phyloP scores from a whole-genome alignment of 1,139 yeast genomes.

The Sugiyamaella xylanicola region DNA sequence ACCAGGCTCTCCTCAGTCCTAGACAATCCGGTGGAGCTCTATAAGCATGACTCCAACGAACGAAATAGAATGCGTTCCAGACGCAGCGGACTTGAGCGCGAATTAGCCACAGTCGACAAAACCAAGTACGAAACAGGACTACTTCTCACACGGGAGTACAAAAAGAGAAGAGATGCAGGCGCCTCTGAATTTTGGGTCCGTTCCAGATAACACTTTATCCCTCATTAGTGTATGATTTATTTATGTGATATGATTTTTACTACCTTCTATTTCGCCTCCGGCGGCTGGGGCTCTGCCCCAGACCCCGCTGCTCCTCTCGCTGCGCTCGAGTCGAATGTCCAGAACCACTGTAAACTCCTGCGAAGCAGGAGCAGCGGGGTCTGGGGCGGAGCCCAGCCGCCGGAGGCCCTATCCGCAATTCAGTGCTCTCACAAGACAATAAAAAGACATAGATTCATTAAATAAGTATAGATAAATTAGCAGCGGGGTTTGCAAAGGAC shows the following conservation, averaged over 20 bases:
- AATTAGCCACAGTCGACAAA: conserved; percentile 33
- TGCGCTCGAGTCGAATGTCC: too few species aligned
- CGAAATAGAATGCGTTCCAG: conserved; percentile 26
- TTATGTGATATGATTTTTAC: conserved; percentile 15
- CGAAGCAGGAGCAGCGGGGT: too few species aligned
- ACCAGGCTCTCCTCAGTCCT: conserved; percentile 7
- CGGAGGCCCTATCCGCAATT: too few species aligned
- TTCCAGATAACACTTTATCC: conserved; percentile 17
- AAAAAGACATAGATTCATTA: background rate
- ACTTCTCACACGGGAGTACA: conserved; percentile 34
- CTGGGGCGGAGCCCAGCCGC: too few species aligned
- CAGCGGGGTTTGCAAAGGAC: conserved; percentile 25
- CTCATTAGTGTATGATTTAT: conserved; percentile 7
- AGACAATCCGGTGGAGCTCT: conserved; percentile 19
- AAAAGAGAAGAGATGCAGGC: conserved; percentile 30
- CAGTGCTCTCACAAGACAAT: too few species aligned
- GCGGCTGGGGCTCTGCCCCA: background rate
- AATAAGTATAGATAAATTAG: conserved; percentile 5
- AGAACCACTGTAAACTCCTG: too few species aligned
- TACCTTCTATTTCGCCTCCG: background rate
- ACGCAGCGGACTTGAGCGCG: conserved; percentile 22
- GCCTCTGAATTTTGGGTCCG: conserved; percentile 38
- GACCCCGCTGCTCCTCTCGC: background rate
- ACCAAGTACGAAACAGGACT: conserved; percentile 35
- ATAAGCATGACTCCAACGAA: conserved; percentile 24